These are phyloP conservation scores for Proliferodiscus dingleyae DNA, from an alignment of 2,329 filamentous ascomycete genomes.

Conservation along the genomic window DNA sequence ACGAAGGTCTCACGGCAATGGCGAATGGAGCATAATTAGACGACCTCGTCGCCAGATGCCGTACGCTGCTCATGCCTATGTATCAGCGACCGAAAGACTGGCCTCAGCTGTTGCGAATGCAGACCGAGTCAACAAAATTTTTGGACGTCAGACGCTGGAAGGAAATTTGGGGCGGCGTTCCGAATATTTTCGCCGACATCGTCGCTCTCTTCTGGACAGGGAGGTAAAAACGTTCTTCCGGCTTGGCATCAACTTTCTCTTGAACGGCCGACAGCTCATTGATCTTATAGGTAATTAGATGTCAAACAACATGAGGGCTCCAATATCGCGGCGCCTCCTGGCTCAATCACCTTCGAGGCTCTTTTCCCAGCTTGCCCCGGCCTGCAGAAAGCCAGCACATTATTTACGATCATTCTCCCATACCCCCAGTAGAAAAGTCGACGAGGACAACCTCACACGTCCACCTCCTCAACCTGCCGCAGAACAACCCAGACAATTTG, in stretches of 20 bases:
- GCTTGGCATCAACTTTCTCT: conserved; percentile 25
- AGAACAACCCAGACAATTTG: neutral
- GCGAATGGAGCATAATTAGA: conserved; percentile 25
- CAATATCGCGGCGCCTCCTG: conserved; percentile 25
- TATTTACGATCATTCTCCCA: conserved; percentile 33
- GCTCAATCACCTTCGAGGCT: conserved; percentile 22
- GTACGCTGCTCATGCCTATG: conserved; percentile 29
- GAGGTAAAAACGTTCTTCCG: conserved; percentile 9
- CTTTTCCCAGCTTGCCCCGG: conserved; percentile 10
- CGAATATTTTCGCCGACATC: conserved; percentile 26
- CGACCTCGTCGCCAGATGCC: conserved; percentile 24
- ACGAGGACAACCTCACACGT: conserved; percentile 8
- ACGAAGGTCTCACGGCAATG: conserved; percentile 30
- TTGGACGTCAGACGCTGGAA: conserved; percentile 10
- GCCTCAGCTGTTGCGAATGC: conserved; percentile 5
- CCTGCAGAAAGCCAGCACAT: conserved; percentile 9
- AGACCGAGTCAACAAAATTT: conserved; percentile 6
- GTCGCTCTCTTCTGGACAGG: conserved; percentile 1
- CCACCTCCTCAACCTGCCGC: neutral
- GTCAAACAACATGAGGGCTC: conserved; percentile 27
- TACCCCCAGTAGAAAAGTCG: conserved; percentile 23
- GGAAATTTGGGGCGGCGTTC: conserved; percentile 19
- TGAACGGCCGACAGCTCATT: conserved; percentile 4
- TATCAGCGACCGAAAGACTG: conserved; percentile 4
- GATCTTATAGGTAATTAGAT: neutral